Conservation (phyloP, 495 filamentous ascomycete species). For the Rhypophila decipiens region DNA sequence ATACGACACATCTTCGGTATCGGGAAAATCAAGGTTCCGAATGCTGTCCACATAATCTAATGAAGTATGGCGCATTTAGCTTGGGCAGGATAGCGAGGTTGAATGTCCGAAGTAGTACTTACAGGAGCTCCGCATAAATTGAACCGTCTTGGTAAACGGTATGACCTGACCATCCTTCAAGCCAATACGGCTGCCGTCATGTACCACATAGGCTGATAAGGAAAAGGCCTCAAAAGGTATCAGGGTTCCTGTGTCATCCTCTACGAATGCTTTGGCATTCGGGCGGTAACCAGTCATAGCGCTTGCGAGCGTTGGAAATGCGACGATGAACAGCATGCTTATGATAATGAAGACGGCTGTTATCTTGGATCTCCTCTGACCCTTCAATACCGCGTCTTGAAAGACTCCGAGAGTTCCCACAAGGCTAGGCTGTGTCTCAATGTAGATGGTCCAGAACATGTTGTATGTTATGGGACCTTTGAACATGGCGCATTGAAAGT, state of each 20-base stretch:
- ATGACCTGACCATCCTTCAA: background rate
- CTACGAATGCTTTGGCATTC: background rate
- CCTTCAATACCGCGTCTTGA: background rate
- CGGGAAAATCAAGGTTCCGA: too few relatives aligned
- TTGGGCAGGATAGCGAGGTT: too few relatives aligned
- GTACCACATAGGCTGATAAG: background rate
- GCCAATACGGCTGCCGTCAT: background rate
- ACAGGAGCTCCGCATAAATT: too few relatives aligned
- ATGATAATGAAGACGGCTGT: constrained; percentile 1
- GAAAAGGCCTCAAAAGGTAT: background rate
- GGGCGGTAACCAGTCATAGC: constrained; percentile 2
- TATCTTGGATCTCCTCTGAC: background rate
- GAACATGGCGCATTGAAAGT: background rate
- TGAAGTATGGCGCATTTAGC: too few relatives aligned
- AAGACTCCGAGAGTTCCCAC: background rate
- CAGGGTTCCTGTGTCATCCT: background rate
- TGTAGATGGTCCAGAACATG: constrained; percentile 4
- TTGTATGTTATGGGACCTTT: constrained; percentile 1
- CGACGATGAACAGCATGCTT: constrained; percentile 2
- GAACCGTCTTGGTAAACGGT: too few relatives aligned
- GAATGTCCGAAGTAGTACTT: too few relatives aligned
- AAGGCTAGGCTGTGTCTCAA: background rate
- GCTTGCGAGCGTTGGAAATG: background rate
- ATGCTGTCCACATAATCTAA: too few relatives aligned
- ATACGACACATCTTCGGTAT: too few relatives aligned